Conservation (phyloP, 2,329 filamentous ascomycete genomes). For the Nakataea oryzae region DNA sequence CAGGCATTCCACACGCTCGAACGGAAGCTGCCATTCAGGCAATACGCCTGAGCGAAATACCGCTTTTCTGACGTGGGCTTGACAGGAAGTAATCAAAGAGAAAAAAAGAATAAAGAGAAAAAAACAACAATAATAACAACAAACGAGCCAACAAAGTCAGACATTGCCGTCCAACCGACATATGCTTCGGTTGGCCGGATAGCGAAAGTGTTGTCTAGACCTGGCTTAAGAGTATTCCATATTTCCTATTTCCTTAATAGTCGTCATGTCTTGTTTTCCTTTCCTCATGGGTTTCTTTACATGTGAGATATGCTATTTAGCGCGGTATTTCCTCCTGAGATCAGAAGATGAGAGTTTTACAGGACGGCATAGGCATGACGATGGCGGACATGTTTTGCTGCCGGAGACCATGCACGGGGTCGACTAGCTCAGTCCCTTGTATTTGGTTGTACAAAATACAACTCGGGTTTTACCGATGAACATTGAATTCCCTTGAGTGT, state of each 20-base stretch:
- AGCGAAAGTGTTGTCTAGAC: not conserved
- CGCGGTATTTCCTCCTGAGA: not conserved
- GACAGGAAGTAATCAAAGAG: no score
- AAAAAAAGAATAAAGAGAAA: not conserved
- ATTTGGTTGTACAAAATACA: not conserved
- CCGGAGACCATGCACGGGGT: no score
- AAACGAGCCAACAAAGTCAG: not conserved
- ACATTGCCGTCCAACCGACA: no score
- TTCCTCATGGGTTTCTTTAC: not conserved
- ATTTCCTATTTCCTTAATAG: not conserved
- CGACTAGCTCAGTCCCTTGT: not conserved
- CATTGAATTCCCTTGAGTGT: not conserved
- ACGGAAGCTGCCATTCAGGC: slow-evolving; percentile 38
- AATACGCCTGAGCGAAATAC: not conserved
- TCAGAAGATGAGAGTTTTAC: not conserved
- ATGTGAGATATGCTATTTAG: not conserved
- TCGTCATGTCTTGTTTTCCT: not conserved
- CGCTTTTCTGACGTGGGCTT: not conserved
- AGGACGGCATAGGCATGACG: no score
- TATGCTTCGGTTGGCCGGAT: not conserved
- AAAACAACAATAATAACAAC: not conserved
- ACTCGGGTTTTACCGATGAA: not conserved
- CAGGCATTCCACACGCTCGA: slow-evolving; percentile 57
- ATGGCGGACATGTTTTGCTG: no score
- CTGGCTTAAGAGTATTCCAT: not conserved